Percentiles rank a stretch among this genome's conserved stretches.
phyloP scores from a whole-genome alignment of 805 yeast genomes.

The Barnettozyma pratensis region DNA sequence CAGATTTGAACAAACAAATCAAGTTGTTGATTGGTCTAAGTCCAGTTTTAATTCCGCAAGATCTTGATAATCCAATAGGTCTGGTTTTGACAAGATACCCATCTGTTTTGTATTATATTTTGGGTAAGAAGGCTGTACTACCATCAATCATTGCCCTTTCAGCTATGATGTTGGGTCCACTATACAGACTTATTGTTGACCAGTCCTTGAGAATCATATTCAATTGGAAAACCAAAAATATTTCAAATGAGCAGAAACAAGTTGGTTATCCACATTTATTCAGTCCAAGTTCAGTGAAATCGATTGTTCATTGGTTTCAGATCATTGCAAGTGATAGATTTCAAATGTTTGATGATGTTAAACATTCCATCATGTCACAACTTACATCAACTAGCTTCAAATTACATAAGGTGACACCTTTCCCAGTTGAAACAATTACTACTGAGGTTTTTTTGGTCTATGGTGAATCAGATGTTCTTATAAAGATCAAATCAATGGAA shows the following conservation, averaged over 20 bases:
- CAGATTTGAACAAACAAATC: constrained; percentile 52
- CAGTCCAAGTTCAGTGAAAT: constrained; percentile 86
- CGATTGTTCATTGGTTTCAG: constrained; percentile 95
- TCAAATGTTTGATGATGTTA: constrained; percentile 80
- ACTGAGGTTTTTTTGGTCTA: constrained; percentile 65
- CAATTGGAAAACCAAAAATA: constrained; percentile 75
- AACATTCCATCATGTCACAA: constrained; percentile 4
- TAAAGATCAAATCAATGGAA: constrained; percentile 60
- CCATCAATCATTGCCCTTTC: constrained; percentile 79
- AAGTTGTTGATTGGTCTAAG: constrained; percentile 72
- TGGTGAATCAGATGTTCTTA: constrained; percentile 66
- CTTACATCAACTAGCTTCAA: constrained; percentile 2
- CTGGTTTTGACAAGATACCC: constrained; percentile 79
- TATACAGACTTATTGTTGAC: constrained; percentile 71
- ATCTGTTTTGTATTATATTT: constrained; percentile 60
- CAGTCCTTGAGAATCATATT: constrained; percentile 60
- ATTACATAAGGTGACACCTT: constrained; percentile 40
- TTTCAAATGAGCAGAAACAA: constrained; percentile 65
- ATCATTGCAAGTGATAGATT: constrained; percentile 71
- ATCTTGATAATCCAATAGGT: constrained; percentile 69
- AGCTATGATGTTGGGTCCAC: constrained; percentile 67
- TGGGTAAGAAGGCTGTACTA: constrained; percentile 69
- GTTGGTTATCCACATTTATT: constrained; percentile 84
- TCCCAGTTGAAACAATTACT: constrained; percentile 47
- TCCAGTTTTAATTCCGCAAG: constrained; percentile 92